Evolutionary conservation across 2,329 filamentous ascomycete genomes (phyloP), one percentile per base, ranked within the genome.

Genomic region (Penicillium sp.): DNA sequence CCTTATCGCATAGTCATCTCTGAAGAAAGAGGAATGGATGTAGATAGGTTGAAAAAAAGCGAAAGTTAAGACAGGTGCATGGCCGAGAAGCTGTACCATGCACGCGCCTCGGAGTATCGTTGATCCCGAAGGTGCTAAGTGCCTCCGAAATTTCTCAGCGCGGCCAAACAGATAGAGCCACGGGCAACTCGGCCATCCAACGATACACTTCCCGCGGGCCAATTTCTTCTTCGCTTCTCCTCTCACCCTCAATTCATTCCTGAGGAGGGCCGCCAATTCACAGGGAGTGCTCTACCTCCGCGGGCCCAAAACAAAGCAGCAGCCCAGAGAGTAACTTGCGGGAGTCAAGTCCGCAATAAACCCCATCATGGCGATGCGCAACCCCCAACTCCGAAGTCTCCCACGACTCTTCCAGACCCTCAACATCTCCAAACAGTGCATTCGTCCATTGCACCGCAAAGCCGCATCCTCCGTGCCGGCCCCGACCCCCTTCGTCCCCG

Each of bases 401-500:
- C 64, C 73, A 54, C 68, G 70, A 57, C 59, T 73, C 10, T 54
- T 72, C 42, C 69, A 68, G 37, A 63, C 69, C 5, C 58, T 71
- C 25, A 64, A 60, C 16, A 60, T 71, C 40, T 66, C 71, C 43
- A 70, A 64, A 33, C 73, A 74, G 71, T 76, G 69, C 59, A 64
- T 76, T 55, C 77, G 81, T 67, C 71, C 66, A 28, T 71, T 82
- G 30, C 81, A 82, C 69, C 74, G 75, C 67, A 70, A 74, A 72
- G 46, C 69, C 10, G 51, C 74, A 6, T 79, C 86, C 35, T 62
- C 73, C 3, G 76, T 89, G 30, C 93, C 93, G 2, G 73, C 83
- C 26, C 90, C 93, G 0, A 96, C 90, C 40, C 91, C 92, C 1
- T 93, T 96, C 71, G 88, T 96, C 42, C 94, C 93, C 35, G 89